These are phyloP conservation scores for Cornus controversa DNA, from an alignment of 148 eudicot genomes.

Conservation along the genomic window DNA sequence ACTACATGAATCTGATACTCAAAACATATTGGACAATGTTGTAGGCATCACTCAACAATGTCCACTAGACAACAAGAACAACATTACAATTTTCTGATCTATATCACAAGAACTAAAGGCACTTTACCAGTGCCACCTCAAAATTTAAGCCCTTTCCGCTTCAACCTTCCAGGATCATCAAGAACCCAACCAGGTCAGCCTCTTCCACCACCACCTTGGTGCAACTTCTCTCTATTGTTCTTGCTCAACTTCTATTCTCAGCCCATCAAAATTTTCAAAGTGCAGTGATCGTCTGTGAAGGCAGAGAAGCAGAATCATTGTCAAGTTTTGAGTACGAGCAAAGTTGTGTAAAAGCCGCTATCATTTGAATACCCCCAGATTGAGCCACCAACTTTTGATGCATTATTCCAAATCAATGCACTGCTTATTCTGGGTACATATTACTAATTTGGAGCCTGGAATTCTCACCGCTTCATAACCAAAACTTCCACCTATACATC, in stretches of 20 bases:
- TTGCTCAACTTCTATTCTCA: not conserved
- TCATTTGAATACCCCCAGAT: not conserved
- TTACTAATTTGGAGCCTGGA: conserved; percentile 25
- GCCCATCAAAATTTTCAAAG: not conserved
- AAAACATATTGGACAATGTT: not conserved
- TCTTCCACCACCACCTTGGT: not conserved
- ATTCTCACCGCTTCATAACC: conserved; percentile 43
- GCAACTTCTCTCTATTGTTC: not conserved
- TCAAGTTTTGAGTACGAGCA: not conserved
- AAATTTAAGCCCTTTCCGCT: not conserved
- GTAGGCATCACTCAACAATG: not conserved
- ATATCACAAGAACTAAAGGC: not conserved
- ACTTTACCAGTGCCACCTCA: not conserved
- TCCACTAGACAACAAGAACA: conserved; percentile 9
- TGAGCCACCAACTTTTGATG: not conserved
- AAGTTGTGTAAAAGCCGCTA: not conserved
- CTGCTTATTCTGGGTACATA: conserved; percentile 51
- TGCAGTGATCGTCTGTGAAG: not conserved
- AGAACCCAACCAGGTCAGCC: not conserved
- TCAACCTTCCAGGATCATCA: not conserved
- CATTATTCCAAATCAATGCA: conserved; percentile 40
- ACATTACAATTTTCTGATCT: not conserved
- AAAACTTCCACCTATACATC: conserved; percentile 54
- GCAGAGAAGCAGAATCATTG: not conserved
- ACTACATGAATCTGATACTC: not conserved